phyloP scores from a whole-genome alignment of 2,329 filamentous ascomycete species.

The Aspergillus eucalypticola region DNA sequence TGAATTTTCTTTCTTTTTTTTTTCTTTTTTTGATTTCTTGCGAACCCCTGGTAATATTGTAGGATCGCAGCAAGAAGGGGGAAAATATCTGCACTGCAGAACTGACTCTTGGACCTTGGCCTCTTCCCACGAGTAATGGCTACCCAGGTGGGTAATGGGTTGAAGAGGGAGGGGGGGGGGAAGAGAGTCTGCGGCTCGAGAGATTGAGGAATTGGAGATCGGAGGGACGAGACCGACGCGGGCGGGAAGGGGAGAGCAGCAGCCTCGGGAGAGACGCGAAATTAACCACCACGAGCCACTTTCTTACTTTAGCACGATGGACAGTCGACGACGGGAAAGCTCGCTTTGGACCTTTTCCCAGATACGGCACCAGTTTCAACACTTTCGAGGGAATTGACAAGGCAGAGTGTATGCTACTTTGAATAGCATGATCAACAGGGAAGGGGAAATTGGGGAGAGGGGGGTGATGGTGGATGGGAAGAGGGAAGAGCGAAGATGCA shows the following conservation, averaged over 20 bases:
- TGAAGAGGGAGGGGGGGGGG: constrained; percentile 14
- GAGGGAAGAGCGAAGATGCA: constrained; percentile 4
- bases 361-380: constrained; percentile 21
- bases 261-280: constrained; percentile 26
- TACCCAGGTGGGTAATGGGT: constrained; percentile 26
- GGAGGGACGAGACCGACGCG: constrained; percentile 22
- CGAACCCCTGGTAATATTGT: not conserved
- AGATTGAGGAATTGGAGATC: constrained; percentile 22
- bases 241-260: constrained; percentile 21
- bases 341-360: not conserved
- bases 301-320: not conserved
- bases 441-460: constrained; percentile 10
- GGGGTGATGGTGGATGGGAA: constrained; percentile 1
- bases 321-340: not conserved
- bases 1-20: constrained; percentile 19
- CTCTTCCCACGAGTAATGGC: constrained; percentile 27
- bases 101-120: constrained; percentile 20
- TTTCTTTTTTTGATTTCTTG: constrained; percentile 12
- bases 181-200: constrained; percentile 22
- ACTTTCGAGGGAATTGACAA: constrained; percentile 25
- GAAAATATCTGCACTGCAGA: constrained; percentile 35
- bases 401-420: constrained; percentile 18
- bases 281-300: constrained; percentile 20
- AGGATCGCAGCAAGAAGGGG: constrained; percentile 19
- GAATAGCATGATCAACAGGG: constrained; percentile 28